Percentiles rank a stretch among this genome's conserved stretches.
Evolutionary conservation across 306 rosid species (phyloP).

Genomic region (Gillenia trifoliata): DNA sequence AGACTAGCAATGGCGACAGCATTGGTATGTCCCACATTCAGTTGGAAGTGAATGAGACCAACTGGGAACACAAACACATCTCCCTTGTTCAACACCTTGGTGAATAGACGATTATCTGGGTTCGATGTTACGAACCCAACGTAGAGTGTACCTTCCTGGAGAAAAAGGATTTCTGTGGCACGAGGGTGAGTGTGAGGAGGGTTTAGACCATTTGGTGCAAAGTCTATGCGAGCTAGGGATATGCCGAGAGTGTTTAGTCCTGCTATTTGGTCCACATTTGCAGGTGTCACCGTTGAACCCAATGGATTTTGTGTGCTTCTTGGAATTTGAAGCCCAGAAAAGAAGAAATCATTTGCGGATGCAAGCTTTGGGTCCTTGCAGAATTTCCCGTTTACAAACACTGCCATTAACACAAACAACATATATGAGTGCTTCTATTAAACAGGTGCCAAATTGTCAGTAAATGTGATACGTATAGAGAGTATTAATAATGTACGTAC

Average conservation of each 20-base stretch:
- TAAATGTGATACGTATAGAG: too few species aligned
- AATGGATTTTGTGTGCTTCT: neutral
- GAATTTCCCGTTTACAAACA: neutral
- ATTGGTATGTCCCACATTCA: neutral
- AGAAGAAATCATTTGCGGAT: neutral
- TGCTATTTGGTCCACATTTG: neutral
- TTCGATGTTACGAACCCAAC: neutral
- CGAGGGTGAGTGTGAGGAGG: conserved; percentile 4
- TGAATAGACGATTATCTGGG: neutral
- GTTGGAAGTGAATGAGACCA: neutral
- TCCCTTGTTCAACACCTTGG: neutral
- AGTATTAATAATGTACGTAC: too few species aligned
- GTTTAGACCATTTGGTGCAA: neutral
- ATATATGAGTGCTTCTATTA: neutral
- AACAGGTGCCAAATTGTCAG: too few species aligned
- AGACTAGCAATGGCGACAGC: neutral
- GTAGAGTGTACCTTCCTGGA: neutral
- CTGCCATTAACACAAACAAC: neutral
- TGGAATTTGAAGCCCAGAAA: neutral
- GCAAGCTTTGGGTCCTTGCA: neutral
- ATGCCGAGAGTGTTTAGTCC: neutral
- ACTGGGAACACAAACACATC: neutral
- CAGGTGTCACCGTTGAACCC: neutral
- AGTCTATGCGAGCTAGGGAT: neutral
- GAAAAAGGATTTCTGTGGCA: neutral